Percentiles rank a stretch among this genome's conserved stretches.
These are phyloP conservation scores for Boletus vinaceobasis DNA, from an alignment of 768 basidiomycete genomes.

Conservation along the genomic window DNA sequence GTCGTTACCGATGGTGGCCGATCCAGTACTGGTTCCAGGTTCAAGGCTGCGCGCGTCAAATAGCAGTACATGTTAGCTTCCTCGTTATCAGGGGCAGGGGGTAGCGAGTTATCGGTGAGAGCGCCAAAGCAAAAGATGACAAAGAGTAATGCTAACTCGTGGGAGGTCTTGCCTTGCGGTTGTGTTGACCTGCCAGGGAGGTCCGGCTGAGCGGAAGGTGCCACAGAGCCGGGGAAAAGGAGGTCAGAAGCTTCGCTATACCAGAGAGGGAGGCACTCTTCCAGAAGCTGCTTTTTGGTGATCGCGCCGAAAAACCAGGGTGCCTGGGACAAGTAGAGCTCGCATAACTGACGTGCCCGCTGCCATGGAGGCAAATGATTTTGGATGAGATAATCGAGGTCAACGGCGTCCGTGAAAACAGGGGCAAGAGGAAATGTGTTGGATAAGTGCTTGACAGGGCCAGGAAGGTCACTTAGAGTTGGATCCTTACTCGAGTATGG, in stretches of 20 bases:
- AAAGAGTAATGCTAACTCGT: slow-evolving; percentile 62
- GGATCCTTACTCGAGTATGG: neutral
- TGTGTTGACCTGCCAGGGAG: slow-evolving; percentile 5
- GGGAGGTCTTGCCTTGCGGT: slow-evolving; percentile 36
- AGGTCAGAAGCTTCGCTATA: slow-evolving; percentile 47
- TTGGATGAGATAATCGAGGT: slow-evolving; percentile 45
- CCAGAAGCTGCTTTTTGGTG: slow-evolving; percentile 56
- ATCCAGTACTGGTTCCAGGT: slow-evolving; percentile 65
- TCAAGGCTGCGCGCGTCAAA: slow-evolving; percentile 62
- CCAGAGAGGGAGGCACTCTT: slow-evolving; percentile 65
- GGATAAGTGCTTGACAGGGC: slow-evolving; percentile 27
- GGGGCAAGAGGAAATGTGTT: slow-evolving; percentile 50
- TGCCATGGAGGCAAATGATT: slow-evolving; percentile 56
- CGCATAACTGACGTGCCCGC: slow-evolving; percentile 55
- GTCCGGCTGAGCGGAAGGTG: slow-evolving; percentile 12
- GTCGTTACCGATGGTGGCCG: slow-evolving; percentile 69
- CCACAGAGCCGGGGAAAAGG: slow-evolving; percentile 24
- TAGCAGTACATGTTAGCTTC: slow-evolving; percentile 54
- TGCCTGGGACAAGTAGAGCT: slow-evolving; percentile 74
- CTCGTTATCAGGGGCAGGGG: slow-evolving; percentile 49
- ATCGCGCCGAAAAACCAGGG: slow-evolving; percentile 80
- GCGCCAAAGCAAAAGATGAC: slow-evolving; percentile 63
- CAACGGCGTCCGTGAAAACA: slow-evolving; percentile 32
- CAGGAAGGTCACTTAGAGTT: slow-evolving; percentile 20
- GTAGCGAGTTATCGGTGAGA: slow-evolving; percentile 51